Conservation (phyloP, 2,329 filamentous ascomycete species). For the Neopestalotiopsis clavispora region DNA sequence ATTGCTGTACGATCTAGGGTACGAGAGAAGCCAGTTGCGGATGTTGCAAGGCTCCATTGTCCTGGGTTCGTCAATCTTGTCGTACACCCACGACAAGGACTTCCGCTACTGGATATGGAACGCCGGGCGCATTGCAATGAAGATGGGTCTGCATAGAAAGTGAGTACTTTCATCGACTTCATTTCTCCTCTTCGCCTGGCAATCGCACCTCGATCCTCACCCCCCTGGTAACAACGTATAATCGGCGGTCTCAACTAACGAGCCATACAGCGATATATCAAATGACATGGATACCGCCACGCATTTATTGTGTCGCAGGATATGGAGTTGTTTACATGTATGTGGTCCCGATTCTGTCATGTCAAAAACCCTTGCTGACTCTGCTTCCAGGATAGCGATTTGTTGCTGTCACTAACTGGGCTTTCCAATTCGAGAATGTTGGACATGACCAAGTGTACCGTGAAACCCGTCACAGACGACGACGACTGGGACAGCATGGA, state of each 20-base stretch:
- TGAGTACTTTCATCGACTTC: not conserved
- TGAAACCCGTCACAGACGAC: not conserved
- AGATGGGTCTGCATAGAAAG: slow-evolving; percentile 2
- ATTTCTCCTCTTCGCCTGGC: not conserved
- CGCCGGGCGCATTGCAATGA: not conserved
- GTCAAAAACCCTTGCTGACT: not conserved
- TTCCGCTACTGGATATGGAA: slow-evolving; percentile 1
- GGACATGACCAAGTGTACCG: not conserved
- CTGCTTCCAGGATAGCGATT: not conserved
- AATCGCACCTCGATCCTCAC: no score
- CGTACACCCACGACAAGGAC: not conserved
- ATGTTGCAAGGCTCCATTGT: not conserved
- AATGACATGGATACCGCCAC: not conserved
- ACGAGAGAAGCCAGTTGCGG: not conserved
- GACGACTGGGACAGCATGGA: not conserved
- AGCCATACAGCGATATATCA: not conserved
- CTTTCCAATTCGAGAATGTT: not conserved
- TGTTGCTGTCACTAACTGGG: not conserved
- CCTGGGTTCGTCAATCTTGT: not conserved
- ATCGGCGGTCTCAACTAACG: not conserved
- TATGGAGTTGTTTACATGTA: not conserved
- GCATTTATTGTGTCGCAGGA: not conserved
- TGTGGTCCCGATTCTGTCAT: not conserved
- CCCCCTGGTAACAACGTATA: not conserved
- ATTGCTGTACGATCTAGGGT: not conserved